These are phyloP conservation scores for Solanum tacnaense DNA, from an alignment of 257 asterid genomes.

Conservation along the genomic window DNA sequence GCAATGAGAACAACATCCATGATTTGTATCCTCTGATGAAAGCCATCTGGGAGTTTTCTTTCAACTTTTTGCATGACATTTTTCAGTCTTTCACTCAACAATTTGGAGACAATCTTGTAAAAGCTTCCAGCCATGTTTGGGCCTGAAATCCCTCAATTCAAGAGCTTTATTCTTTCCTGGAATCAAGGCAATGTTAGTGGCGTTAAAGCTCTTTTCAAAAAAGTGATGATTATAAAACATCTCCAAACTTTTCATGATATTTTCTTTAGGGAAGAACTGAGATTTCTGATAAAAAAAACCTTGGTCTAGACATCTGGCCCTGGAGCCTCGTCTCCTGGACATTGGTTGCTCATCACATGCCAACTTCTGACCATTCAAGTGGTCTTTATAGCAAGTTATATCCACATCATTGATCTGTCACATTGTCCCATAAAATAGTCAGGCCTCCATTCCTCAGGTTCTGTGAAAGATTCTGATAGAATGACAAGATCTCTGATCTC, in stretches of 20 bases:
- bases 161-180: not conserved
- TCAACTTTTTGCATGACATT: not conserved
- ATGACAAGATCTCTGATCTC: not conserved
- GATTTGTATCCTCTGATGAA: not conserved
- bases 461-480: not conserved
- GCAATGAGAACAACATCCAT: not conserved
- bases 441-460: not conserved
- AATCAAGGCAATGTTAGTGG: not conserved
- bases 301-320: not conserved
- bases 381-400: not conserved
- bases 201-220: not conserved
- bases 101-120: not conserved
- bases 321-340: not conserved
- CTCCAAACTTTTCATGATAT: not conserved
- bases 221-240: not conserved
- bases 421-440: not conserved
- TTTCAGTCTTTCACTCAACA: not conserved
- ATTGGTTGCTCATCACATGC: not conserved
- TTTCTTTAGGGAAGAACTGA: not conserved
- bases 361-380: not conserved
- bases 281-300: not conserved
- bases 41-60: not conserved
- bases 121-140: not conserved
- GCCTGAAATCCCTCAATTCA: not conserved
- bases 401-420: not conserved